Evolutionary conservation across 2,329 filamentous ascomycete species (phyloP), one percentile per base, ranked within the genome.

Genomic region (Tetracladium maxilliforme): DNA sequence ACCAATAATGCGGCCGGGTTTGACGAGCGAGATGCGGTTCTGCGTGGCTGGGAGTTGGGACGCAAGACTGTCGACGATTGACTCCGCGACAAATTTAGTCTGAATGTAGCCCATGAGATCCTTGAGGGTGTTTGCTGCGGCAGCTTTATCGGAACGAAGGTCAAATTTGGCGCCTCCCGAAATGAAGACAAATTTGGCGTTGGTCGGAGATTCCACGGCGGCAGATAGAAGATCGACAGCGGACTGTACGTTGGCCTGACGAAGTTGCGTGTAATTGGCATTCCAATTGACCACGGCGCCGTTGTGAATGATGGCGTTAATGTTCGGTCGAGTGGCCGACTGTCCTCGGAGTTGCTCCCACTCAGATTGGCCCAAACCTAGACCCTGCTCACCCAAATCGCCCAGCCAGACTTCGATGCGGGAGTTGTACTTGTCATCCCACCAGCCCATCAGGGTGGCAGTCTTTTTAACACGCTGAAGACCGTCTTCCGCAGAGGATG

Each of bases 271-370:
- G 48, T 93, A 94, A 6, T 66, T 71, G 41, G 72, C 63, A 14
- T 93, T 70, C 84, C 83, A 93, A 46, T 93, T 75, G 6, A 81
- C 74, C 15, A 61, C 56, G 9, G 83, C 82, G 18, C 80, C 86
- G 43, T 93, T 94, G 56, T 94, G 78, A 18, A 86, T 67, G 3
- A 84, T 58, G 1, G 73, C 63, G 42, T 92, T 81, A 1, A 74
- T 77, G n/a, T n/a, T n/a, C n/a, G n/a, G n/a, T n/a, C n/a, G n/a
- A n/a, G n/a, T n/a, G n/a, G n/a, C n/a, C n/a, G n/a, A n/a, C 16
- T 70, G 60, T 3, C 74, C 52, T 4, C 64, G 56, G 4, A 94
- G 44, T 6, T 49, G 54, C 25, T 75, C 57, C 78, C 80, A 93
- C 2, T 54, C 56, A 2, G 54, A 54, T 7, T 70, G 58, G 6